Evolutionary conservation across 2,329 filamentous ascomycete species (phyloP).

Genomic region (Iodosphaeria phyllophila): DNA sequence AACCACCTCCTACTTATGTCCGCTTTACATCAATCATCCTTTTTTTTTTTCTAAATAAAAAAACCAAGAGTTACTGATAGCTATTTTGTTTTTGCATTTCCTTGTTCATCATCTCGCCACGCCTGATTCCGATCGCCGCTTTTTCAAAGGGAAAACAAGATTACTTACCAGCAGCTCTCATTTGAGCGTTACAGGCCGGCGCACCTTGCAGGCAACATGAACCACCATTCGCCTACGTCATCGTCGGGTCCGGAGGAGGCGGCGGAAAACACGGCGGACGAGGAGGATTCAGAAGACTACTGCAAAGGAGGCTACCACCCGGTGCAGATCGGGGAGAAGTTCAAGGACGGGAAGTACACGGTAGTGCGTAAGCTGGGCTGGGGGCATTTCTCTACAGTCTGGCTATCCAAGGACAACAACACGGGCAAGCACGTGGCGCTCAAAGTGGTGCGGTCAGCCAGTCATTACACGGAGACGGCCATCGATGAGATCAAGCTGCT

Average conservation of each 20-base stretch:
- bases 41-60: too few species aligned
- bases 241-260: constrained; percentile 65
- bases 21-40: too few species aligned
- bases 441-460: constrained; percentile 92
- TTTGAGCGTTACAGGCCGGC: constrained; percentile 33
- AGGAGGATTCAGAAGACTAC: constrained; percentile 98
- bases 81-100: too few species aligned
- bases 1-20: constrained; percentile 2
- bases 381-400: constrained; percentile 99
- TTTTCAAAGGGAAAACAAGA: constrained; percentile 3
- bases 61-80: too few species aligned
- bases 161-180: constrained; percentile 15
- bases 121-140: constrained; percentile 3
- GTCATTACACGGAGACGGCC: constrained; percentile 96
- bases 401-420: constrained; percentile 63
- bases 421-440: constrained; percentile 89
- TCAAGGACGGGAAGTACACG: constrained; percentile 94
- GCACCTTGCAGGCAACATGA: constrained; percentile 36
- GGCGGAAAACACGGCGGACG: constrained; percentile 84
- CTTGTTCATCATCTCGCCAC: constrained; percentile 1
- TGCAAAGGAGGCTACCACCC: constrained; percentile 98
- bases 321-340: constrained; percentile 83
- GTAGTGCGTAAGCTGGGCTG: constrained; percentile 92
- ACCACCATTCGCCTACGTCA: constrained; percentile 55
- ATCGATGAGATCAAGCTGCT: constrained; percentile 98